Conservation (phyloP, 495 filamentous ascomycete genomes). For the Stereocaulon alpinum region DNA sequence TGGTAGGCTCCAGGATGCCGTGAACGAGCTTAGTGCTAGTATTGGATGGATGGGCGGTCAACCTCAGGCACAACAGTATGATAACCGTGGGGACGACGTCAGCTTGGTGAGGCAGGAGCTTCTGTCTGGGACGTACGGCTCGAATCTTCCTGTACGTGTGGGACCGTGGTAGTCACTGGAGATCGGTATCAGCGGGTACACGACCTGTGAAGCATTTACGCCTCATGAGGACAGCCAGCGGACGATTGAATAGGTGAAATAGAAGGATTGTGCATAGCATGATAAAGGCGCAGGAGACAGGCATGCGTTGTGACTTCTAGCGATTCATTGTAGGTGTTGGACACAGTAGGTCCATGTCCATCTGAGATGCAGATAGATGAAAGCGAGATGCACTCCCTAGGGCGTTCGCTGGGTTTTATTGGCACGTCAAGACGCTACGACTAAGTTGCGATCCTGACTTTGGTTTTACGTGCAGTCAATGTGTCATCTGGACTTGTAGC, state of each 20-base stretch:
- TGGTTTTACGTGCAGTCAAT: no score
- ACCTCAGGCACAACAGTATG: conserved; percentile 35
- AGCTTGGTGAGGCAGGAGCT: conserved; percentile 70
- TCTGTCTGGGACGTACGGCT: conserved; percentile 65
- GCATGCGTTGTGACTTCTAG: background rate
- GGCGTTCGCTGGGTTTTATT: no score
- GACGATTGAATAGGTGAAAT: background rate
- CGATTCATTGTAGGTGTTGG: background rate
- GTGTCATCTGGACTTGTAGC: no score
- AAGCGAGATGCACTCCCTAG: background rate
- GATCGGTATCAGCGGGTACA: background rate
- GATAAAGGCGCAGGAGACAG: background rate
- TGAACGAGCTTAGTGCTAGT: conserved; percentile 61
- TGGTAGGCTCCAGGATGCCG: conserved; percentile 70
- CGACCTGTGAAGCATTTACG: background rate
- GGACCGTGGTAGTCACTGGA: conserved; percentile 49
- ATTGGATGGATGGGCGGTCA: conserved; percentile 66
- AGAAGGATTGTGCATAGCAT: conserved; percentile 3
- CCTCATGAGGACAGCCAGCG: background rate
- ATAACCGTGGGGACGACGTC: conserved; percentile 37
- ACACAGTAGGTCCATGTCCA: background rate
- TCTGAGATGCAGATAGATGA: background rate
- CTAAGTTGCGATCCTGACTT: no score
- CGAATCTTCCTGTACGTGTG: conserved; percentile 57
- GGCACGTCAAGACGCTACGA: background rate